A percentile compares a stretch with the other conserved stretches of the same genome.
phyloP scores from a whole-genome alignment of 1,284 basidiomycete genomes.

The Mrakiaceae sp. region DNA sequence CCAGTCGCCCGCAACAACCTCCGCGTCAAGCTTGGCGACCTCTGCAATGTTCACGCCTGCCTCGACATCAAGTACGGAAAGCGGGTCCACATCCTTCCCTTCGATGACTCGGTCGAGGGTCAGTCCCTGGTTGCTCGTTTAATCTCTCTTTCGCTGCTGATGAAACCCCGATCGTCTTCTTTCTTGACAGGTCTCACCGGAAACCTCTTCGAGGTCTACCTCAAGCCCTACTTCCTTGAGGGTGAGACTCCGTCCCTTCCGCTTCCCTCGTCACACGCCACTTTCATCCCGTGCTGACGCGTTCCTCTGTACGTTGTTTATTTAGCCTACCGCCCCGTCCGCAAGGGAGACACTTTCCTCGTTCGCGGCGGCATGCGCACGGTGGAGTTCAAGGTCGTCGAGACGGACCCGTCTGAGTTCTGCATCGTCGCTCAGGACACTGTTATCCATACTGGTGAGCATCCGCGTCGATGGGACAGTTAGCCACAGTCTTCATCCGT shows the following conservation, averaged over 20 bases:
- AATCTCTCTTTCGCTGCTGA: not conserved
- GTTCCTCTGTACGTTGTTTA: not conserved
- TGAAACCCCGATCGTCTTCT: not conserved
- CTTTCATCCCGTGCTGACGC: not conserved
- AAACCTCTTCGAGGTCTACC: slow-evolving; percentile 97
- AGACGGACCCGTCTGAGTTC: slow-evolving; percentile 88
- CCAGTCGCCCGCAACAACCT: slow-evolving; percentile 92
- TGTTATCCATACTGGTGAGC: slow-evolving; percentile 76
- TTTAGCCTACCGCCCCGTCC: slow-evolving; percentile 78
- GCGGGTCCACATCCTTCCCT: slow-evolving; percentile 90
- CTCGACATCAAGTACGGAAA: slow-evolving; percentile 99
- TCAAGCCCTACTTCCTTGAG: slow-evolving; percentile 99
- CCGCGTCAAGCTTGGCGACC: slow-evolving; percentile 92
- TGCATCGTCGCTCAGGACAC: slow-evolving; percentile 97
- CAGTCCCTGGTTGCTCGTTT: slow-evolving; percentile 1
- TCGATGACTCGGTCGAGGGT: slow-evolving; percentile 97
- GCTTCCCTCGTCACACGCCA: not conserved
- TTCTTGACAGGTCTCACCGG: slow-evolving; percentile 58
- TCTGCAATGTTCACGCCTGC: slow-evolving; percentile 90
- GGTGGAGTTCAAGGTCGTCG: slow-evolving; percentile 97
- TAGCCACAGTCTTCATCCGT: slow-evolving; percentile 17
- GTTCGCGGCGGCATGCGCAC: slow-evolving; percentile 95
- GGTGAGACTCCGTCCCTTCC: slow-evolving; percentile 37
- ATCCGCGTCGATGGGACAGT: not conserved
- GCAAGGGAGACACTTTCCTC: slow-evolving; percentile 97